phyloP scores from a whole-genome alignment of 2,329 filamentous ascomycete genomes.

The Chrysoporthe austroafricana region DNA sequence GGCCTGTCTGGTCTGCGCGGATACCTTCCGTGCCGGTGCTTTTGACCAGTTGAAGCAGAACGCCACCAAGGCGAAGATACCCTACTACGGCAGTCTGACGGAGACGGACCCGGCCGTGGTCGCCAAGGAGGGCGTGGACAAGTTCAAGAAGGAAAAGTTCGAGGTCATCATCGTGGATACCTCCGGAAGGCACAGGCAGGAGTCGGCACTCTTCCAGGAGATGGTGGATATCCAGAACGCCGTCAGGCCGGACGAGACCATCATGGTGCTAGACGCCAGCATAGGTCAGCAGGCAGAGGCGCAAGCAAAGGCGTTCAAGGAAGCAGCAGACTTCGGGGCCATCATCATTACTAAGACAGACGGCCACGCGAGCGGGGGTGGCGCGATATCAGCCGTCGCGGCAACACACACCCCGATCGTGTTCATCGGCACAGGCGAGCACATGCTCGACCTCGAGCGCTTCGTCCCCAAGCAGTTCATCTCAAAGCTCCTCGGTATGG shows the following conservation, averaged over 20 bases:
- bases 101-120: conserved; percentile 95
- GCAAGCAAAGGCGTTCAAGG: conserved; percentile 96
- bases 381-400: conserved; percentile 95
- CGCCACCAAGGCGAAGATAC: conserved; percentile 97
- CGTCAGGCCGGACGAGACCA: conserved; percentile 91
- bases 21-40: conserved; percentile 97
- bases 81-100: conserved; percentile 95
- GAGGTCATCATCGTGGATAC: conserved; percentile 99
- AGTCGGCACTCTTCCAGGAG: conserved; percentile 92
- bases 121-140: conserved; percentile 92
- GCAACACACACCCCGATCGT: conserved; percentile 97
- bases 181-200: conserved; percentile 90
- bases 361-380: conserved; percentile 91
- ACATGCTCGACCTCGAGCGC: conserved; percentile 91
- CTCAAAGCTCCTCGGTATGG: conserved; percentile 93
- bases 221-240: conserved; percentile 97
- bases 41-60: conserved; percentile 99
- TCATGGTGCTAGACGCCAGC: conserved; percentile 95
- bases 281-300: conserved; percentile 96
- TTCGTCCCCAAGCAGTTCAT: conserved; percentile 94
- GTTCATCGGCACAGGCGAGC: conserved; percentile 96
- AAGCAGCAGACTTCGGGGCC: conserved; percentile 93
- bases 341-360: conserved; percentile 99
- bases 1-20: conserved; percentile 91
- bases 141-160: conserved; percentile 98